These are phyloP conservation scores for Paralagenidium karlingii DNA, from an alignment of 352 stramenopile genomes.

Conservation along the genomic window DNA sequence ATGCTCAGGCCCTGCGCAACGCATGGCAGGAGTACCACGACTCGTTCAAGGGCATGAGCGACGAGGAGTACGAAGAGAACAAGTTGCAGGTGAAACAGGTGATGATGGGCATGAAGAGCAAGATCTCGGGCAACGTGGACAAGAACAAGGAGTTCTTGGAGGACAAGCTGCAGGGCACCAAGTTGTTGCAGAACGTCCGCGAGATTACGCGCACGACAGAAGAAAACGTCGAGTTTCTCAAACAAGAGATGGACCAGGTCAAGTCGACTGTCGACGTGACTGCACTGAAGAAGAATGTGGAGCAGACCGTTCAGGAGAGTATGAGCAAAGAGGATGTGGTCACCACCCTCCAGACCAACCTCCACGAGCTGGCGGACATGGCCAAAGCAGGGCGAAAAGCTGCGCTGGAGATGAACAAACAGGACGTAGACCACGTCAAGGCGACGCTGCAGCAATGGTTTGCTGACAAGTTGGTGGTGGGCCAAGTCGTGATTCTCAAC, in stretches of 20 bases:
- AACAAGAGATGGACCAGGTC: constrained; percentile 31
- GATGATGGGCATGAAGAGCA: constrained; percentile 23
- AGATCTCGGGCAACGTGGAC: constrained; percentile 35
- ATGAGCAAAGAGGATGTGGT: constrained; percentile 59
- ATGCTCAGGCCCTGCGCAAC: constrained; percentile 37
- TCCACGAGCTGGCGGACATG: constrained; percentile 50
- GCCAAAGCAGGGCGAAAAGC: constrained; percentile 43
- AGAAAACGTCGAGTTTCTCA: constrained; percentile 43
- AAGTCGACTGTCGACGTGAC: constrained; percentile 52
- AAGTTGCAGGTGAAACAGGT: constrained; percentile 48
- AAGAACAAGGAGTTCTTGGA: constrained; percentile 49
- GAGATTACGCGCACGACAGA: constrained; percentile 25
- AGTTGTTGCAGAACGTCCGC: constrained; percentile 42
- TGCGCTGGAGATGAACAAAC: constrained; percentile 33
- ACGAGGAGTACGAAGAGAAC: constrained; percentile 44
- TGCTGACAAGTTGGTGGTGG: constrained; percentile 75
- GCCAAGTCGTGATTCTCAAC: constrained; percentile 57
- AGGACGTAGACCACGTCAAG: constrained; percentile 54
- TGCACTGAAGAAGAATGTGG: constrained; percentile 36
- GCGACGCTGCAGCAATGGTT: constrained; percentile 58
- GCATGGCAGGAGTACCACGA: constrained; percentile 65
- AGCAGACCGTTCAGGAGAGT: constrained; percentile 36
- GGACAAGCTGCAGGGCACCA: constrained; percentile 52
- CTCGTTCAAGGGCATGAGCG: constrained; percentile 34
- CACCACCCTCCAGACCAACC: constrained; percentile 52